phyloP scores from a whole-genome alignment of 805 yeast genomes.

The Candida maris region DNA sequence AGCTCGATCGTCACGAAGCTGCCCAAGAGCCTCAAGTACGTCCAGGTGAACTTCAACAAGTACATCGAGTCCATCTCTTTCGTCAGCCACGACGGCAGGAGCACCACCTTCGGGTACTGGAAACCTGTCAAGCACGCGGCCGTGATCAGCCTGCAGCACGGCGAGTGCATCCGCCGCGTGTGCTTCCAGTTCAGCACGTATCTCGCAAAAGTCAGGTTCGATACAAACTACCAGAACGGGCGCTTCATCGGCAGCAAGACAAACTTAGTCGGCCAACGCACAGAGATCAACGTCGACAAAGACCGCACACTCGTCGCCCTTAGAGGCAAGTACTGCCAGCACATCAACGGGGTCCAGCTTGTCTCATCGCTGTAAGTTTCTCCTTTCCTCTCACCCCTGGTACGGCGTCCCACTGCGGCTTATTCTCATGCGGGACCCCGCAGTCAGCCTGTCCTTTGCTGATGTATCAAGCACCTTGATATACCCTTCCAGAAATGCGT shows the following conservation, averaged over 20 bases:
- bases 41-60: slow-evolving; percentile 16
- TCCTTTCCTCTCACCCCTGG: slow-evolving; percentile 4
- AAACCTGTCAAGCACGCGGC: slow-evolving; percentile 12
- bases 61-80: slow-evolving; percentile 17
- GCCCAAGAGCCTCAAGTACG: slow-evolving; percentile 9
- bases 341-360: slow-evolving; percentile 17
- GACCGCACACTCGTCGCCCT: slow-evolving; percentile 15
- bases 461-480: slow-evolving; percentile 20
- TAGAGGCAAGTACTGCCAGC: slow-evolving; percentile 16
- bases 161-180: slow-evolving; percentile 10
- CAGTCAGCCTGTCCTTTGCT: slow-evolving; percentile 22
- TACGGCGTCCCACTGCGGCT: slow-evolving; percentile 27
- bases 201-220: slow-evolving; percentile 12
- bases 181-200: slow-evolving; percentile 11
- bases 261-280: slow-evolving; percentile 9
- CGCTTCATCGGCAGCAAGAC: slow-evolving; percentile 11
- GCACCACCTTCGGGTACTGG: slow-evolving; percentile 13
- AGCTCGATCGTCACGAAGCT: slow-evolving; percentile 6
- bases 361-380: slow-evolving; percentile 3
- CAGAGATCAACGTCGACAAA: slow-evolving; percentile 7
- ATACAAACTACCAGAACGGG: slow-evolving; percentile 5
- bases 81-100: slow-evolving; percentile 9
- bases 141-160: slow-evolving; percentile 7
- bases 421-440: slow-evolving; percentile 18
- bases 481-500: slow-evolving; percentile 25